Base-by-base conservation (phyloP, 176 grass and related monocot genomes). In the Aegilops speltoides region DNA sequence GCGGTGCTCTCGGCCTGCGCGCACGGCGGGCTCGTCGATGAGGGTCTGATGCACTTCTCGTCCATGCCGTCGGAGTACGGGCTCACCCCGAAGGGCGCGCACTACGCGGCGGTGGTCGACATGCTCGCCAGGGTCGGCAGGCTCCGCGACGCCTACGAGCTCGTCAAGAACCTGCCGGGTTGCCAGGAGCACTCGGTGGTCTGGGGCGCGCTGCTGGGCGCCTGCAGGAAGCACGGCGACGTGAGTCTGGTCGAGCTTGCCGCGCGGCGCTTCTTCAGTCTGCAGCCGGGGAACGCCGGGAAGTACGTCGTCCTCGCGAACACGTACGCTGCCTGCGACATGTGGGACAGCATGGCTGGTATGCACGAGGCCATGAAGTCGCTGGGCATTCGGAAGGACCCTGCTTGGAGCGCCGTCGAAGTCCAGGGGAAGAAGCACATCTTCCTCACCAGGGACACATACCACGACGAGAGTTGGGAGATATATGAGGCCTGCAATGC, bases 131-230 rank as follows among this genome's bases (percentile, higher is more conserved):
- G 88, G 82, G 88, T 80, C 61, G 91, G 91, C 16, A 60, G 88
- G 29, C 79, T 93, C 11, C 34, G 7, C 4, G 91, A 93, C 57
- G 88, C 91, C 14, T 90, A 88, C 36, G 85, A 93, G 22, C 73
- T 93, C 24, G 60, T 90, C 73, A 90, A 79, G 65, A 90, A 88
- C 45, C 86, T 88, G 31, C 78, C 91, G 20, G 86, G 88, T 17
- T 83, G 82, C 66, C 82, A 86, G 57, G 88, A 90, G 25, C 82
- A 93, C 34, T 85, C 91, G 1, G 91, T 90, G 40, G 79, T 93
- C 12, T 93, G 88, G 91, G 91, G 91, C 10, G 82, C 91, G 7
- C 62, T 93, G 59, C 54, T 93, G 10, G 91, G 91, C 50, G 91
- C 88, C 25, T 85, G 85, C 82, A 72, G 91, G 67, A 93, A 90